Evolutionary conservation across 139 green algal genomes (phyloP).

Genomic region (Auxenochlorella protothecoides): DNA sequence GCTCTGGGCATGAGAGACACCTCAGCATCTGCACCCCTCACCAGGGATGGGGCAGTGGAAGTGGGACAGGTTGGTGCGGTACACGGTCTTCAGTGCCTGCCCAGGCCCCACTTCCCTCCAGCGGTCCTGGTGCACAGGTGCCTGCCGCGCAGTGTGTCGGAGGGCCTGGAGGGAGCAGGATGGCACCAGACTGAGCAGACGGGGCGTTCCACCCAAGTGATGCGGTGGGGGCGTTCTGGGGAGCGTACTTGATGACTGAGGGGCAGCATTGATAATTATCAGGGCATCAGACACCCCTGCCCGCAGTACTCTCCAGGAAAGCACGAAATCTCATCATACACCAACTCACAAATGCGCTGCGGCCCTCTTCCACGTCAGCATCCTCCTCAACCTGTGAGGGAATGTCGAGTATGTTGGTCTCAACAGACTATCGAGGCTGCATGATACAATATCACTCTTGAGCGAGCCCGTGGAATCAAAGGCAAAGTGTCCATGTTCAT

Average conservation of each 20-base stretch:
- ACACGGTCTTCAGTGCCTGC: slow-evolving; percentile 22
- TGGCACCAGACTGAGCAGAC: neutral
- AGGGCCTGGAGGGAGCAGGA: neutral
- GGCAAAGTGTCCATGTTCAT: neutral
- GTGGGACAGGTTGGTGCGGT: slow-evolving; percentile 23
- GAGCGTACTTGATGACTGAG: neutral
- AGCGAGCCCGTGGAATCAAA: too few relatives aligned
- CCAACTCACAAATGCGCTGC: too few relatives aligned
- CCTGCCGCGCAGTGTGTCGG: slow-evolving; percentile 1
- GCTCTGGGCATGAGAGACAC: too few relatives aligned
- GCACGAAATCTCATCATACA: too few relatives aligned
- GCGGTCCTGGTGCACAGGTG: slow-evolving; percentile 17
- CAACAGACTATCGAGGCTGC: too few relatives aligned
- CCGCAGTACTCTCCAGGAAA: too few relatives aligned
- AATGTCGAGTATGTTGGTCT: too few relatives aligned
- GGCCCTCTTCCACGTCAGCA: too few relatives aligned
- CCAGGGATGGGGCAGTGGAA: slow-evolving; percentile 24
- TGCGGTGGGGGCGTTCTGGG: slow-evolving; percentile 2
- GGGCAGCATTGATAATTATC: neutral
- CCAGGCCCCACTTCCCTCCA: slow-evolving; percentile 21
- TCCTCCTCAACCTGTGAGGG: too few relatives aligned
- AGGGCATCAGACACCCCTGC: too few relatives aligned
- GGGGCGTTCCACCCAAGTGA: too few relatives aligned
- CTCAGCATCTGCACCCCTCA: neutral
- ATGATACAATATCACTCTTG: too few relatives aligned